A percentile compares a stretch with the other conserved stretches of the same genome.
Conservation (phyloP, 1,139 yeast genomes). For the Debaryomyces udenii region DNA sequence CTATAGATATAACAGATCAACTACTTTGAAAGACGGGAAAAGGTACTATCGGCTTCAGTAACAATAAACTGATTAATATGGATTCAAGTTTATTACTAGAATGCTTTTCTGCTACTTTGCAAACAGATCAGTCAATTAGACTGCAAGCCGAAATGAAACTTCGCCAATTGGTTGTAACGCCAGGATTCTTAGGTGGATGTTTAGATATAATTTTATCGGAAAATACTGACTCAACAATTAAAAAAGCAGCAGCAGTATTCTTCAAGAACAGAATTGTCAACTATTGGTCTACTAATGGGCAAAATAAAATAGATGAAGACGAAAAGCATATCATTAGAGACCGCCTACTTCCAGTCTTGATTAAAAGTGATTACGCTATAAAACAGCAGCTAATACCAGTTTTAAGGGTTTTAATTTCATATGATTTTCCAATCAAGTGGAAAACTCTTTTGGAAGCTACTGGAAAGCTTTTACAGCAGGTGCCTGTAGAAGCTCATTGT, state of each 20-base stretch:
- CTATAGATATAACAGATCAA: too few species aligned
- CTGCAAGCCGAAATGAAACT: conserved; percentile 71
- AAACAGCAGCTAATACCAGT: conserved; percentile 73
- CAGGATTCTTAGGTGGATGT: conserved; percentile 85
- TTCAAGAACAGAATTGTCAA: conserved; percentile 75
- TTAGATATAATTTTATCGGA: conserved; percentile 62
- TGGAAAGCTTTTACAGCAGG: conserved; percentile 54
- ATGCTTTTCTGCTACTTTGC: conserved; percentile 82
- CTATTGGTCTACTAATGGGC: conserved; percentile 56
- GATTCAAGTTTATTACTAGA: conserved; percentile 67
- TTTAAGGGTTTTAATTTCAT: conserved; percentile 61
- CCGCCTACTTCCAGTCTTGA: conserved; percentile 51
- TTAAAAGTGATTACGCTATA: conserved; percentile 45
- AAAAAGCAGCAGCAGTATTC: conserved; percentile 83
- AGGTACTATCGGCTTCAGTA: neutral
- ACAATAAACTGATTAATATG: conserved; percentile 40
- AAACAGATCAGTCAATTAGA: conserved; percentile 65
- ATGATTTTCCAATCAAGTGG: conserved; percentile 78
- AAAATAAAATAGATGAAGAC: conserved; percentile 53
- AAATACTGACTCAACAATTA: conserved; percentile 55
- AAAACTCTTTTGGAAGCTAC: conserved; percentile 62
- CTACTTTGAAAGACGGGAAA: neutral
- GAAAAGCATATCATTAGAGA: conserved; percentile 77
- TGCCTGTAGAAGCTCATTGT: conserved; percentile 22
- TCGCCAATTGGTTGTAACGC: conserved; percentile 52